phyloP scores from a whole-genome alignment of 2,329 filamentous ascomycete genomes.

The Colletotrichum sidae region DNA sequence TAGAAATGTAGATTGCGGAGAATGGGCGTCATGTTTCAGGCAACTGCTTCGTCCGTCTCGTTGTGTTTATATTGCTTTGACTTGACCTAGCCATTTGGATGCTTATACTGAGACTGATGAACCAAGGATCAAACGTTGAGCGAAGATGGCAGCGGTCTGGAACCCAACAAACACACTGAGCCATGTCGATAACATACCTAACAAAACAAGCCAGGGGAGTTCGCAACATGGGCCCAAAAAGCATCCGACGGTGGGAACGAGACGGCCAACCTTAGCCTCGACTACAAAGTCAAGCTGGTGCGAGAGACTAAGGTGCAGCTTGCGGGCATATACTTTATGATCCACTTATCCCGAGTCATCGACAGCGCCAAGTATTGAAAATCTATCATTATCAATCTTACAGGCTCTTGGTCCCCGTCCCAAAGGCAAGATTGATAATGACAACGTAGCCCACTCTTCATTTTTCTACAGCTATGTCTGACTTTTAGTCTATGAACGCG shows the following conservation, averaged over 20 bases:
- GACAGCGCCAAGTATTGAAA: conserved; percentile 2
- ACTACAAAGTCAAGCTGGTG: neutral
- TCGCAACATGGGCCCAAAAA: neutral
- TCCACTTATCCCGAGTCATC: neutral
- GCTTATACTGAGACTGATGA: too few relatives aligned
- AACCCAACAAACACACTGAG: neutral
- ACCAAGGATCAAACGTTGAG: neutral
- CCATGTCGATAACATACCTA: neutral
- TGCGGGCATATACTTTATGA: neutral
- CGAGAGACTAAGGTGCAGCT: neutral
- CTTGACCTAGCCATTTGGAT: too few relatives aligned
- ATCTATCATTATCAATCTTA: neutral
- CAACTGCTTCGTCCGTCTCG: neutral
- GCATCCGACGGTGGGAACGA: neutral
- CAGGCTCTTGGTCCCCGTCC: neutral
- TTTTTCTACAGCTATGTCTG: too few relatives aligned
- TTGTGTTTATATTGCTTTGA: neutral
- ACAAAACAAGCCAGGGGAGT: neutral
- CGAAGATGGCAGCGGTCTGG: neutral
- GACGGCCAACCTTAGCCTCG: neutral
- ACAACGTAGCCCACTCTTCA: too few relatives aligned
- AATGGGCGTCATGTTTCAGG: too few relatives aligned
- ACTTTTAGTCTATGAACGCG: too few relatives aligned
- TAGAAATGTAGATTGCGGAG: too few relatives aligned
- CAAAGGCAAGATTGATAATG: neutral